phyloP scores from a whole-genome alignment of 352 stramenopile species.

The Aphanomyces stellatus region DNA sequence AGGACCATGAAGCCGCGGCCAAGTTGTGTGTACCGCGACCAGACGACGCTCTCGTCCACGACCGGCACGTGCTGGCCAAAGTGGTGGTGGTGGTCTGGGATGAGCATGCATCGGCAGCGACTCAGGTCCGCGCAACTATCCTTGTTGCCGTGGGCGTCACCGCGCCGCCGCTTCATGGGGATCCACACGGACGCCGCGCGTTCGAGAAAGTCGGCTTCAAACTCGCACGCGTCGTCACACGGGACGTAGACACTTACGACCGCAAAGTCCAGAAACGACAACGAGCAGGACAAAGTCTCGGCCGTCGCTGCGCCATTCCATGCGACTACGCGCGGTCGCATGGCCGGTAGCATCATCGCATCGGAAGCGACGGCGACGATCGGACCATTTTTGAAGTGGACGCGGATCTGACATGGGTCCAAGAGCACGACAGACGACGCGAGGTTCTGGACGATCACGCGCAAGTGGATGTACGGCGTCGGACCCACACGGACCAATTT shows the following conservation, averaged over 20 bases:
- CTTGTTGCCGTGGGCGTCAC: no score
- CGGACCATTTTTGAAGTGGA: slow-evolving; percentile 62
- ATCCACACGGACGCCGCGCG: slow-evolving; percentile 43
- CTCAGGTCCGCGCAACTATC: slow-evolving; percentile 42
- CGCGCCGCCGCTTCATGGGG: slow-evolving; percentile 44
- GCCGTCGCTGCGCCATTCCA: slow-evolving; percentile 37
- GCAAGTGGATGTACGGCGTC: slow-evolving; percentile 49
- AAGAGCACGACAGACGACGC: slow-evolving; percentile 41
- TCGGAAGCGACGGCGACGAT: slow-evolving; percentile 36
- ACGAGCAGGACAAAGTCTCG: slow-evolving; percentile 22
- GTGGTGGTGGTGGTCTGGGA: slow-evolving; percentile 63
- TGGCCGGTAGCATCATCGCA: no score
- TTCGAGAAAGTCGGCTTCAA: slow-evolving; percentile 70
- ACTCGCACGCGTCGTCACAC: slow-evolving; percentile 58
- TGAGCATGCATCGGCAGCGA: slow-evolving; percentile 56
- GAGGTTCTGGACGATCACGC: slow-evolving; percentile 61
- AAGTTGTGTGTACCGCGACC: slow-evolving; percentile 56
- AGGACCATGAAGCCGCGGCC: slow-evolving; percentile 65
- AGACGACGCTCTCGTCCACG: slow-evolving; percentile 67
- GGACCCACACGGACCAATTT: slow-evolving; percentile 27
- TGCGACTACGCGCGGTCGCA: slow-evolving; percentile 43
- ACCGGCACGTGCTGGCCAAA: slow-evolving; percentile 54
- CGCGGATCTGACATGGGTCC: slow-evolving; percentile 49
- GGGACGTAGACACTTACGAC: slow-evolving; percentile 53
- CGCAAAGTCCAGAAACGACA: slow-evolving; percentile 57